Base-by-base conservation (phyloP, 2,329 filamentous ascomycete species). In the Fusarium foetens region DNA sequence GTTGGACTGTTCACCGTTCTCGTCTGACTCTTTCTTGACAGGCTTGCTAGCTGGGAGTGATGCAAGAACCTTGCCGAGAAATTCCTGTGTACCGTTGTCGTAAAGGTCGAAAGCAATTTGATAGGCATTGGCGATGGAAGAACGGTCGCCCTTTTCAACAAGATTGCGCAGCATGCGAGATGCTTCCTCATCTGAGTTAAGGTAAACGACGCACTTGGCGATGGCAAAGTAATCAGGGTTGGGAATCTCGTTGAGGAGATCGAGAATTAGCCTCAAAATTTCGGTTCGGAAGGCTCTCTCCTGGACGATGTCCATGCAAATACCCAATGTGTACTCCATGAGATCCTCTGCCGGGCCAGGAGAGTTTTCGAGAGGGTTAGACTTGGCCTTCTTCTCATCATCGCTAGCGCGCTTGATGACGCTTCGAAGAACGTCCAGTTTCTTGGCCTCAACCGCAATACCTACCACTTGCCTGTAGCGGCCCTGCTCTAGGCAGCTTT, bases 101-200 rank as follows among this genome's bases (percentile, higher is more conserved):
- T 98, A 98, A 10, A 99, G 87, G 78, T 99, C 96, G 78, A 99
- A 99, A 3, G 95, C 96, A 63, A 99, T 97, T 81, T 99, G 96
- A 81, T 98, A 99, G 23, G 96, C 96, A 54, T 94, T 92, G 25
- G 95, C 93, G 21, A 94, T 89, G 1, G 94, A 94, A 67, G 90
- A 90, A 55, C 90, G 87, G 74, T 97, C 93, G 10, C 91, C 93
- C 72, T 93, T 93, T 68, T 92, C 88, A 14, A 98, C 91, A 27
- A 99, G 88, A 75, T 94, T 91, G 57, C 89, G 89, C 45, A 99
- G 89, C 83, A 99, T 95, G 70, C 89, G 90, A 14, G 94, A 95
- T 1, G 96, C 96, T 86, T 98, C 92, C 53, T 93, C 92, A 78
- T 98, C 92, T 75, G 97, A 93, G 80, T 97, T 93, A 23, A 99